Evolutionary conservation across 768 basidiomycete species (phyloP), one percentile per base, ranked within the genome.

Genomic region (Termitomyces sp.): DNA sequence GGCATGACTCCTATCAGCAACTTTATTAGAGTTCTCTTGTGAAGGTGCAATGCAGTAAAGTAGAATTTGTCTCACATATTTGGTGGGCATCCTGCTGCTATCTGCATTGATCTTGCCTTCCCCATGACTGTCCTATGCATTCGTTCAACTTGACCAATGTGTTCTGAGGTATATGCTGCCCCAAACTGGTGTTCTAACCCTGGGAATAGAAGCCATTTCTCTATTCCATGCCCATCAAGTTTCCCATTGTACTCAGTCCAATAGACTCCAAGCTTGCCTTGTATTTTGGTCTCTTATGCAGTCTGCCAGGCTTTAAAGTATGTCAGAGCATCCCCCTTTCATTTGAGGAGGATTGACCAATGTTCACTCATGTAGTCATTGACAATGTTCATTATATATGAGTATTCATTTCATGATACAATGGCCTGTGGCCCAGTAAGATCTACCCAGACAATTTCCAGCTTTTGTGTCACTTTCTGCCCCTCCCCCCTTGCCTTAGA

Each of bases 61-160:
- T 67, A 63, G 23, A 70, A 67, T 16, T 72, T 64, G 2, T 67
- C 64, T 70, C 72, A 73, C 1, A 60, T 55, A 39, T 67, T 67
- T 2, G 57, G 46, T 0, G 69, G 70, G 1, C 65, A 55, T n/a
- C 61, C 43, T 17, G 59, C 46, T 0, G 62, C 62, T 19, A 69
- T 37, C 0, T 59, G 51, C 67, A 74, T 73, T 0, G 71, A 54
- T 0, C 60, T 57, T 6, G 61, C 66, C 42, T 68, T 64, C 12
- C 52, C 62, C 50, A 72, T 63, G 3, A 72, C 49, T 0, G 69
- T 74, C 12, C 64, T 49, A 45, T 76, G 72, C n/a, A 68, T 47
- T 1, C 65, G 61, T 53, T 77, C 70, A 1, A 70, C 72, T 10
- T 62, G 49, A 1, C 74, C 69, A 44, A 72, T 75, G 16, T 73